A percentile compares a stretch with the other conserved stretches of the same genome.
Conservation (phyloP, 202 grass and related monocot genomes). For the Schoenoplectus tabernaemontani region DNA sequence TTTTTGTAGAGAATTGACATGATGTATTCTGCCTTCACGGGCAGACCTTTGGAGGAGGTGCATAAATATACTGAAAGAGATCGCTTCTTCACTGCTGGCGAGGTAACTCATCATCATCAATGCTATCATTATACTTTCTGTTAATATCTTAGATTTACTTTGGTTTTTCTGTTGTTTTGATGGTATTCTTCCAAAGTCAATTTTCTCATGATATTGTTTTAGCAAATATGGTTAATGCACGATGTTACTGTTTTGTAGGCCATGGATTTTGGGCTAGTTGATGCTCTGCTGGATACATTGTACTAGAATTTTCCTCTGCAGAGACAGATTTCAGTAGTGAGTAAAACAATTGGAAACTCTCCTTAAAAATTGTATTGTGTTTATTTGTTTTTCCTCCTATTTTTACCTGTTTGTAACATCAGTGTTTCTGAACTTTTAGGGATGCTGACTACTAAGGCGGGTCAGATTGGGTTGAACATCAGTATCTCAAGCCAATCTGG, state of each 20-base stretch:
- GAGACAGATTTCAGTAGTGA: not conserved
- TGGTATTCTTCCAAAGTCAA: not conserved
- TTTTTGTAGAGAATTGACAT: constrained; percentile 50
- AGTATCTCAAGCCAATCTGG: not conserved
- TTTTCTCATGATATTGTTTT: not conserved
- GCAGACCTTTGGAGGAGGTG: constrained; percentile 43
- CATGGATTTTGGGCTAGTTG: constrained; percentile 77
- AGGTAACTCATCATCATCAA: constrained; percentile 28
- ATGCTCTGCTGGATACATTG: constrained; percentile 56
- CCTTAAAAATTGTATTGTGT: not conserved
- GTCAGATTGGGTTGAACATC: not conserved
- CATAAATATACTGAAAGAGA: constrained; percentile 30
- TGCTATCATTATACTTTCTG: not conserved
- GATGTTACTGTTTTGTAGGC: constrained; percentile 31
- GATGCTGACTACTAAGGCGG: not conserved
- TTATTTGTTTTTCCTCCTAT: not conserved
- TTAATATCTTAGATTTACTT: constrained; percentile 5
- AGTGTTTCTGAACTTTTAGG: not conserved
- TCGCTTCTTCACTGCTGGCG: constrained; percentile 64
- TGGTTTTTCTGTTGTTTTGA: not conserved
- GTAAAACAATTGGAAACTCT: not conserved
- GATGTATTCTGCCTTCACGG: constrained; percentile 72
- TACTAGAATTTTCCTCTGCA: constrained; percentile 19
- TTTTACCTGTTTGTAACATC: not conserved
- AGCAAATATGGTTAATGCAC: not conserved